These are phyloP conservation scores for Trametes cinnabarina DNA, from an alignment of 768 basidiomycete genomes.

Conservation along the genomic window DNA sequence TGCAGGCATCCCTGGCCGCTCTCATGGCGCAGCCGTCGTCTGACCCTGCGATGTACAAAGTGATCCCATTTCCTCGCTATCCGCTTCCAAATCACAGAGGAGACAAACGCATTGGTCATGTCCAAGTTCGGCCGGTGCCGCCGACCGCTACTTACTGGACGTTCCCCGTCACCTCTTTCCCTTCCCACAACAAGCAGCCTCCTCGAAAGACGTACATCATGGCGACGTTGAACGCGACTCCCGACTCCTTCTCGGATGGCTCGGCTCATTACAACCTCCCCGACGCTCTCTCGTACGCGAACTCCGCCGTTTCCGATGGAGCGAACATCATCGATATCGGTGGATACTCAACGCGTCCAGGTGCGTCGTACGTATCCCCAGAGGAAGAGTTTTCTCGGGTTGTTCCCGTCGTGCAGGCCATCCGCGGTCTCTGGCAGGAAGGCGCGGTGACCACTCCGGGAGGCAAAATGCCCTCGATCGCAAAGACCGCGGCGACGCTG, in stretches of 20 bases:
- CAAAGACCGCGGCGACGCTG: constrained; percentile 34
- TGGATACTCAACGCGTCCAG: constrained; percentile 89
- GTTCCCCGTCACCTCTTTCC: constrained; percentile 33
- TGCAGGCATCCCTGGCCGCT: constrained; percentile 46
- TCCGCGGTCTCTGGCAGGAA: constrained; percentile 39
- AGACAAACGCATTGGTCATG: constrained; percentile 7
- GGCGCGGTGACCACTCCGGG: not conserved
- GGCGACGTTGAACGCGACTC: constrained; percentile 91
- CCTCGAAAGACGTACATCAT: constrained; percentile 64
- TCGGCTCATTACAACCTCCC: constrained; percentile 50
- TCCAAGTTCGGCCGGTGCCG: constrained; percentile 34
- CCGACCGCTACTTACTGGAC: constrained; percentile 52
- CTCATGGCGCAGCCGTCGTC: constrained; percentile 34
- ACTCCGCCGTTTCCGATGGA: constrained; percentile 48
- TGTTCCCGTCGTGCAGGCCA: constrained; percentile 62
- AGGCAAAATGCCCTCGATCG: not conserved
- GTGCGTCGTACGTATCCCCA: constrained; percentile 59
- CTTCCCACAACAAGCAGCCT: not conserved
- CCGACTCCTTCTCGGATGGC: constrained; percentile 96
- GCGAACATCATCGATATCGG: constrained; percentile 89
- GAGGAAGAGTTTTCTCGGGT: constrained; percentile 76
- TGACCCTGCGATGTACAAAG: constrained; percentile 58
- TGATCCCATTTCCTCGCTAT: constrained; percentile 70
- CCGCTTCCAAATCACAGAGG: constrained; percentile 33
- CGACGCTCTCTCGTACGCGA: constrained; percentile 53